Evolutionary conservation across 148 eudicot genomes (phyloP).

Genomic region (Suaeda aralocaspica): DNA sequence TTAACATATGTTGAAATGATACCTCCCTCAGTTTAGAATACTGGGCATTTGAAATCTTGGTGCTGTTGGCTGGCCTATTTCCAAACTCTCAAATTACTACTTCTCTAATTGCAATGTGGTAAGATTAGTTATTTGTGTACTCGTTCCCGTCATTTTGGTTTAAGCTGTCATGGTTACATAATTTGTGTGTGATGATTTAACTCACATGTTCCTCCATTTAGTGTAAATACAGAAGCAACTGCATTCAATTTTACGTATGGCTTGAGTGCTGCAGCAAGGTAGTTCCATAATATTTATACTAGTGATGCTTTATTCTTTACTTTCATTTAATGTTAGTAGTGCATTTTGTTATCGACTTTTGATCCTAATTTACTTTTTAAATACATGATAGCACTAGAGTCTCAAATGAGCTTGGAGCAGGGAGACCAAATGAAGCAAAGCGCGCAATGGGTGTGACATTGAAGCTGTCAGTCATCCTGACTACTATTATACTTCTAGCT

Average conservation of each 20-base stretch:
- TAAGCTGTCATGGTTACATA: too few species aligned
- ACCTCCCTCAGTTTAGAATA: conserved; percentile 62
- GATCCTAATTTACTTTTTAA: neutral
- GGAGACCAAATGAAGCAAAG: conserved; percentile 49
- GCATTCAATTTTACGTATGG: conserved; percentile 72
- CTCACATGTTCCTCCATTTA: conserved; percentile 6
- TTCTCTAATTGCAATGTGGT: conserved; percentile 88
- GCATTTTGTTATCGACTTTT: too few species aligned
- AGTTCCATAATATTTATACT: too few species aligned
- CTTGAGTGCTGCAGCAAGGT: conserved; percentile 91
- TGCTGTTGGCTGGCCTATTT: conserved; percentile 73
- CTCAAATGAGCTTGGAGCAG: conserved; percentile 88
- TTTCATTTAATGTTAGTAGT: too few species aligned
- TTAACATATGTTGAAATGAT: neutral
- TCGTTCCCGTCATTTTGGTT: too few species aligned
- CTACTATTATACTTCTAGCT: conserved; percentile 39
- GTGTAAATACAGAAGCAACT: conserved; percentile 78
- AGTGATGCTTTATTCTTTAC: too few species aligned
- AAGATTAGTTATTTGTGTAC: conserved; percentile 15
- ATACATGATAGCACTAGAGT: conserved; percentile 69
- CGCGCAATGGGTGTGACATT: conserved; percentile 64
- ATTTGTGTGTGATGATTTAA: too few species aligned
- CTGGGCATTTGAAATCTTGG: conserved; percentile 90
- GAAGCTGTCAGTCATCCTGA: conserved; percentile 57
- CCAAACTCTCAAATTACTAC: conserved; percentile 67